A percentile compares a stretch with the other conserved stretches of the same genome.
phyloP scores from a whole-genome alignment of 2,329 filamentous ascomycete genomes.

The Achaetomium macrosporum region DNA sequence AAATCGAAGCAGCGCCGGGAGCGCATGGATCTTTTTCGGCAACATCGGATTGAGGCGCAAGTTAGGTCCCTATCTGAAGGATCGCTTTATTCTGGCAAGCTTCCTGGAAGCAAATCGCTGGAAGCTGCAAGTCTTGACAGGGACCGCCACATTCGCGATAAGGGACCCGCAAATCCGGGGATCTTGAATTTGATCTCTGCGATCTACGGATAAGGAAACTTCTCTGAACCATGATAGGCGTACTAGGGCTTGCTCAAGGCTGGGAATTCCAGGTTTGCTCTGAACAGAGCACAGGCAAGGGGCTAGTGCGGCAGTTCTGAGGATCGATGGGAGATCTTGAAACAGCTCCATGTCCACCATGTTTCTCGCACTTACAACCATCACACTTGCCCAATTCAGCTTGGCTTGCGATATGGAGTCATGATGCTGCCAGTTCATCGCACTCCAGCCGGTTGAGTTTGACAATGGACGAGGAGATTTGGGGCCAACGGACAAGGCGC shows the following conservation, averaged over 20 bases:
- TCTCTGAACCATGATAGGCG: background rate
- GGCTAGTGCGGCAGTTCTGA: background rate
- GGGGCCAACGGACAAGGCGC: too few species aligned
- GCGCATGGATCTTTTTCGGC: too few species aligned
- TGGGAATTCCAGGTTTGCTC: background rate
- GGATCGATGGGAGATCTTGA: background rate
- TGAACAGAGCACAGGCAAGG: background rate
- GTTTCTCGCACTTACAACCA: background rate
- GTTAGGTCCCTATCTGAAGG: too few species aligned
- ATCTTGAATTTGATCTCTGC: background rate
- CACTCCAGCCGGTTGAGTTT: background rate
- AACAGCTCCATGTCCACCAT: background rate
- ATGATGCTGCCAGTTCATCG: background rate
- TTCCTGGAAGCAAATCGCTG: background rate
- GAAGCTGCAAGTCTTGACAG: background rate
- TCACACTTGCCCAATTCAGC: background rate
- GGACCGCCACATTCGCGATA: background rate
- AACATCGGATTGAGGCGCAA: too few species aligned
- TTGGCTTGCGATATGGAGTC: background rate
- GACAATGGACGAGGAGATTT: background rate
- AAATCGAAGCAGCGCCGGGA: too few species aligned
- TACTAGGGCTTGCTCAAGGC: background rate
- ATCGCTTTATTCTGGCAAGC: background rate
- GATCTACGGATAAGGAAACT: background rate
- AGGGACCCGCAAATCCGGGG: background rate